phyloP scores from a whole-genome alignment of 306 rosid species.

The Gleditsia sinensis region DNA sequence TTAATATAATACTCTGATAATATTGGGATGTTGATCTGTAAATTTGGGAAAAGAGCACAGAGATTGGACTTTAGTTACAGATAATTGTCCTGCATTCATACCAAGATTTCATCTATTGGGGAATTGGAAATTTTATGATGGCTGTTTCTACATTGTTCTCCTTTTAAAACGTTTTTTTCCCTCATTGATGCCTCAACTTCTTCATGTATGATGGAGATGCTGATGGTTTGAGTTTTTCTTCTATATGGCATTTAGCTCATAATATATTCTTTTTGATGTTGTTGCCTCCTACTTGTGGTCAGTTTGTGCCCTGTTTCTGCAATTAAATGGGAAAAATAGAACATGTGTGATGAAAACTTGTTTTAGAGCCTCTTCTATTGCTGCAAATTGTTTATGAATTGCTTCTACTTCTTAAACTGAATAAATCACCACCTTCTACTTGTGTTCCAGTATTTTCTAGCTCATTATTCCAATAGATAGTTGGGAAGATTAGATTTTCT shows the following conservation, averaged over 20 bases:
- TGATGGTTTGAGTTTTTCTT: not conserved
- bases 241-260: not conserved
- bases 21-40: not conserved
- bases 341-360: not conserved
- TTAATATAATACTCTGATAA: not conserved
- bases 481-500: constrained; percentile 14
- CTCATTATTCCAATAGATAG: not conserved
- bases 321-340: constrained; percentile 4
- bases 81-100: not conserved
- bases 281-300: not conserved
- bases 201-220: not conserved
- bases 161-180: constrained; percentile 2
- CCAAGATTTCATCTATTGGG: not conserved
- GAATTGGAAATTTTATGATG: not conserved
- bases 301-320: not conserved
- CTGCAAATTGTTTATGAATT: not conserved
- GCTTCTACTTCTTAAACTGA: not conserved
- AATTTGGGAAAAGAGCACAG: no score
- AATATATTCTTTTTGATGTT: not conserved
- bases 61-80: no score
- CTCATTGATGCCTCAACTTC: constrained; percentile 1
- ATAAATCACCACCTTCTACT: not conserved
- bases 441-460: not conserved
- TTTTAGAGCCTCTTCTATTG: not conserved
- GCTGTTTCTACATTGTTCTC: not conserved